Base-by-base conservation (phyloP, 2,329 filamentous ascomycete genomes). In the Eutypella sp. region DNA sequence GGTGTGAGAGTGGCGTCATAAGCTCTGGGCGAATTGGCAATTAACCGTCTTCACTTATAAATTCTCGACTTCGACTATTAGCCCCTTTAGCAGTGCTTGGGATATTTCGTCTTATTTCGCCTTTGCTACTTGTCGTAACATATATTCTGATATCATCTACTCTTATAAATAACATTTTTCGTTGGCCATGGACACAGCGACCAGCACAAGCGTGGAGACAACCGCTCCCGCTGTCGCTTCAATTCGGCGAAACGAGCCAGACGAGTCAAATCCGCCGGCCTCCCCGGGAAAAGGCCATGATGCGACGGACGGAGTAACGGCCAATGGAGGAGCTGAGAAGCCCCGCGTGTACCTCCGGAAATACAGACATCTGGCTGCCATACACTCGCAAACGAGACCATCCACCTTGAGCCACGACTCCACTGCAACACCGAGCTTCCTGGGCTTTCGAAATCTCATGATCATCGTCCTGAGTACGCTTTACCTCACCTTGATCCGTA, bases 371-470 rank as follows among this genome's bases (percentile, higher is more conserved):
- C 83, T 95, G 52, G 88, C 87, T 48, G 91, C 91, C 25, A 82
- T 95, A 29, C 93, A 99, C 67, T 82, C 83, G 7, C 65, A 78
- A 56, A 68, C 78, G 31, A 80, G 82, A 47, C 81, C 86, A 7
- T 96, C 92, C 20, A 90, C 87, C 58, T 75, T 97, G 40, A 96
- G 89, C 68, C 86, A 91, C 59, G 93, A 97, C 63, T 80, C 89
- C 2, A 69, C 79, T 39, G 72, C 72, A 10, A 74, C 83, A 2
- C 89, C 91, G 19, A 96, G 89, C 64, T 97, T 96, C 62, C 71
- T 96, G 15, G 93, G 93, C 1, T 97, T 99, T 63, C 78, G 92
- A 49, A 99, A 99, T 64, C 78, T 99, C 52, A 96, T 96, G 89
- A 87, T 96, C 33, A 84, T 97, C 60, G 89, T 96, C 31, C 70